Base-by-base conservation (phyloP, 345 rosid genomes). In the Limnanthes douglasii region DNA sequence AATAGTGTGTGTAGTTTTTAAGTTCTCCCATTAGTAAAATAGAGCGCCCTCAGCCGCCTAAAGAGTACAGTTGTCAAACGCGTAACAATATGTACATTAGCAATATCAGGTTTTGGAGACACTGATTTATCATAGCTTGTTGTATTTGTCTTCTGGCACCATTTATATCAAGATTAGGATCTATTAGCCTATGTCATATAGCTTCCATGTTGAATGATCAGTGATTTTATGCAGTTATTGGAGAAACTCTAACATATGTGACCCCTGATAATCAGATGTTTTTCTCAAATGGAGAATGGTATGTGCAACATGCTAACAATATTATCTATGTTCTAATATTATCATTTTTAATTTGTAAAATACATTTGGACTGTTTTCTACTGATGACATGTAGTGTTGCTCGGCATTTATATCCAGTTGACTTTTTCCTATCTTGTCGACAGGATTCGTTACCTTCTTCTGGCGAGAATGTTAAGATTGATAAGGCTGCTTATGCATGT, bases 401-500 rank as follows among this genome's bases (percentile, higher is more conserved):
- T n/a, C n/a, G n/a, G n/a, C n/a, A n/a, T n/a, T n/a, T n/a, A n/a
- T n/a, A n/a, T n/a, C n/a, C n/a, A n/a, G 21, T 34, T 50, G 25
- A 18, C 40, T 25, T 21, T 34, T 8, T 43, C 8, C 11, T 21
- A 39, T 51, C 51, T 26, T 54, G n/a, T 45, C 49, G 34, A 29
- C 74, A 90, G 98, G 98, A 90, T 90, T 30, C 96, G 98, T 26
- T 90, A 90, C 68, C 94, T 90, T 43, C 88, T 90, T 17, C 76
- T 90, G 43, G 98, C 94, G 31, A 70, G 98, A 80, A 37, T 90
- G 92, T 47, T 90, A 28, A 66, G 98, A 57, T 57, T 90, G 69
- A 77, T 84, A 41, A 77, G 98, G 62, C 56, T 90, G 45, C 59
- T 90, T 39, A 66, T 84, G 92, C 58, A 90, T 50, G 92, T 90